A percentile compares a stretch with the other conserved stretches of the same genome.
Evolutionary conservation across 2,329 filamentous ascomycete species (phyloP).

Genomic region (Echinosphaeria canescens): DNA sequence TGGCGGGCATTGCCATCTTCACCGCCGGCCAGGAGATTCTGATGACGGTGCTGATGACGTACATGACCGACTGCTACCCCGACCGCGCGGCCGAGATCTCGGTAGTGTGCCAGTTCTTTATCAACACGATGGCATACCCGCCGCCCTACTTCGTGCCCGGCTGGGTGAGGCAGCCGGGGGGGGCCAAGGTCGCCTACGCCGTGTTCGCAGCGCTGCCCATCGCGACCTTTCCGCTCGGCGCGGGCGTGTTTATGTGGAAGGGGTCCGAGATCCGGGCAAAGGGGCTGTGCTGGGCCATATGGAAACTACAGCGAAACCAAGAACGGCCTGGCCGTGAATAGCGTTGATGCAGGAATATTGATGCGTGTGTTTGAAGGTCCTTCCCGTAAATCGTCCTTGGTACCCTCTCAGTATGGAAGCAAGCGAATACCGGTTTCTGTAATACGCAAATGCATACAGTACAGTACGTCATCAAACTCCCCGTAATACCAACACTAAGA

Average conservation of each 20-base stretch:
- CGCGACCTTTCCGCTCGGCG: conserved; percentile 2
- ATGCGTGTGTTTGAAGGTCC: too few relatives aligned
- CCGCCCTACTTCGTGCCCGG: conserved; percentile 5
- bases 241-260: conserved; percentile 4
- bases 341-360: too few relatives aligned
- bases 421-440: too few relatives aligned
- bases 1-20: conserved; percentile 3
- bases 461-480: too few relatives aligned
- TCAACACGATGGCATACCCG: conserved; percentile 5
- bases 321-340: too few relatives aligned
- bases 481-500: too few relatives aligned
- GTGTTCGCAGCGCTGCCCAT: conserved; percentile 4
- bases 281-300: conserved; percentile 1
- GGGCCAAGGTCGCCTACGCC: conserved; percentile 3
- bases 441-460: too few relatives aligned
- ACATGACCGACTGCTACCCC: conserved; percentile 5
- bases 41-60: conserved; percentile 5
- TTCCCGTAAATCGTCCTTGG: too few relatives aligned
- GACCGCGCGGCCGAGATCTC: conserved; percentile 4
- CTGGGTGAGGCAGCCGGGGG: conserved; percentile 3
- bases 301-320: too few relatives aligned
- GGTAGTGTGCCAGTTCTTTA: conserved; percentile 5
- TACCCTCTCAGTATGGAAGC: too few relatives aligned
- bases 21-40: conserved; percentile 4
- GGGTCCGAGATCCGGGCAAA: conserved; percentile 3